phyloP scores from a whole-genome alignment of 345 rosid genomes.

The sweet orange (Citrus sinensis) region DVS_A1.0 CM039164.1:15277501-15278000 shows the following conservation, averaged over 20 bases:
- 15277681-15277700: background rate
- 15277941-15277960: background rate
- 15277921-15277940: background rate
- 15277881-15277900: background rate
- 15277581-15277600: constrained; percentile 52
- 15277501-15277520: constrained; percentile 69
- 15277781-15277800: background rate
- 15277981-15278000: background rate
- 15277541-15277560: constrained; percentile 92
- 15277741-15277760: background rate
- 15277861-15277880: background rate
- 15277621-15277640: background rate
- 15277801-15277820: background rate
- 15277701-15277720: background rate
- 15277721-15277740: background rate
- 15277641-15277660: background rate
- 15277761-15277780: background rate
- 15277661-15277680: background rate
- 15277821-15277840: background rate
- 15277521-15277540: constrained; percentile 98
- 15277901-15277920: background rate
- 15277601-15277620: constrained; percentile 31
- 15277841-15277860: background rate
- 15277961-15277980: background rate
- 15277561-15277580: constrained; percentile 66